Evolutionary conservation across 208 protist genomes (phyloP).

Genomic region (Crithidia sp.): DNA sequence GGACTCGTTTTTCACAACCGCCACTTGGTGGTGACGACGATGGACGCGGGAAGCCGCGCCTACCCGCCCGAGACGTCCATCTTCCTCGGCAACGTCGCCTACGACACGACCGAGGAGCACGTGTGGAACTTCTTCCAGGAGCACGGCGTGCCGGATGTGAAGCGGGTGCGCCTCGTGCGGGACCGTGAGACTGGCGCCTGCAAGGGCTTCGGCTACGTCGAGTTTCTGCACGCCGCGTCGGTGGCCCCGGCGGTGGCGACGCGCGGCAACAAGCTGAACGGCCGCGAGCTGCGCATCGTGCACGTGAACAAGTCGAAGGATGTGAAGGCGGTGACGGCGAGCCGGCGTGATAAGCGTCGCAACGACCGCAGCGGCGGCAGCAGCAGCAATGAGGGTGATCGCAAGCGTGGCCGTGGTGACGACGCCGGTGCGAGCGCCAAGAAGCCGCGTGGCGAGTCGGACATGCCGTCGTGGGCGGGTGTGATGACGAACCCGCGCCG

Average conservation of each 20-base stretch:
- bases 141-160: conserved; percentile 80
- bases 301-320: conserved; percentile 89
- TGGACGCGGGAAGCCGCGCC: conserved; percentile 62
- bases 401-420: conserved; percentile 25
- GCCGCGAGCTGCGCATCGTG: conserved; percentile 81
- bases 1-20: conserved; percentile 77
- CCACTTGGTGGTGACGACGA: conserved; percentile 84
- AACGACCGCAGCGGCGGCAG: conserved; percentile 7
- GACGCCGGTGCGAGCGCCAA: conserved; percentile 11
- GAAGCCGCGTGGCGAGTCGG: conserved; percentile 35
- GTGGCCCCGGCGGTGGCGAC: conserved; percentile 71
- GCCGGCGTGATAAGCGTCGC: conserved; percentile 73
- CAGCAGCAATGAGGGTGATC: conserved; percentile 7
- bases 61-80: conserved; percentile 88
- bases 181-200: conserved; percentile 80
- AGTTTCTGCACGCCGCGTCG: conserved; percentile 65
- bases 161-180: conserved; percentile 84
- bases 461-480: conserved; percentile 76
- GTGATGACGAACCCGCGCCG: conserved; percentile 83
- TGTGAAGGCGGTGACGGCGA: conserved; percentile 51
- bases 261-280: conserved; percentile 68
- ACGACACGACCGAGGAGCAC: conserved; percentile 81
- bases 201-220: conserved; percentile 93
- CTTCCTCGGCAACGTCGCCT: conserved; percentile 90
- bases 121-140: conserved; percentile 87